Percentiles rank a stretch among this genome's conserved stretches.
Evolutionary conservation across 805 yeast species (phyloP).

Genomic region (Cyberlindnera euphorbiae): DNA sequence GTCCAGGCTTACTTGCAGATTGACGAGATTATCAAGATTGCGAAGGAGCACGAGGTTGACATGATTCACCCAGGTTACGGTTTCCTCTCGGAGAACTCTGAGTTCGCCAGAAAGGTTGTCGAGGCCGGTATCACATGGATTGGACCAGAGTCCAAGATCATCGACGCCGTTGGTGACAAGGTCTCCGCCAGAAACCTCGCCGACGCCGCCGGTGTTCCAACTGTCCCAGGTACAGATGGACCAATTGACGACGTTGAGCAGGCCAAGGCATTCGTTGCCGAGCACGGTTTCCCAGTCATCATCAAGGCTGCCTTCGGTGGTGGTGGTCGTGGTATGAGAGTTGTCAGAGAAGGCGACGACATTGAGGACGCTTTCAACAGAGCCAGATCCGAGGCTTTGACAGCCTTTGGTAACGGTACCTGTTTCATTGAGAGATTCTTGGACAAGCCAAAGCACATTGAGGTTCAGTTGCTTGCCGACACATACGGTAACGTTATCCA

Average conservation of each 20-base stretch:
- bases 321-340: constrained; percentile 99
- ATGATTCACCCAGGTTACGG: constrained; percentile 96
- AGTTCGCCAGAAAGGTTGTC: constrained; percentile 87
- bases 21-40: constrained; percentile 89
- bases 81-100: constrained; percentile 85
- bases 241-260: constrained; percentile 80
- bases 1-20: constrained; percentile 94
- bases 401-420: constrained; percentile 98
- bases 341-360: constrained; percentile 93
- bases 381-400: constrained; percentile 89
- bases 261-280: constrained; percentile 71
- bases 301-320: constrained; percentile 99
- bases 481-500: constrained; percentile 92
- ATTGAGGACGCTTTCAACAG: constrained; percentile 87
- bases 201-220: constrained; percentile 75
- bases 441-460: constrained; percentile 95
- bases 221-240: constrained; percentile 97
- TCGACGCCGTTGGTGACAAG: constrained; percentile 95
- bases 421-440: constrained; percentile 95
- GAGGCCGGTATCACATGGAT: constrained; percentile 92
- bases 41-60: constrained; percentile 68
- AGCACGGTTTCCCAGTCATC: constrained; percentile 93
- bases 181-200: constrained; percentile 92
- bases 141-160: constrained; percentile 85
- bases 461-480: constrained; percentile 94